These are phyloP conservation scores for Calonectria pauciramosa DNA, from an alignment of 2,329 filamentous ascomycete genomes.

Conservation along the genomic window DNA sequence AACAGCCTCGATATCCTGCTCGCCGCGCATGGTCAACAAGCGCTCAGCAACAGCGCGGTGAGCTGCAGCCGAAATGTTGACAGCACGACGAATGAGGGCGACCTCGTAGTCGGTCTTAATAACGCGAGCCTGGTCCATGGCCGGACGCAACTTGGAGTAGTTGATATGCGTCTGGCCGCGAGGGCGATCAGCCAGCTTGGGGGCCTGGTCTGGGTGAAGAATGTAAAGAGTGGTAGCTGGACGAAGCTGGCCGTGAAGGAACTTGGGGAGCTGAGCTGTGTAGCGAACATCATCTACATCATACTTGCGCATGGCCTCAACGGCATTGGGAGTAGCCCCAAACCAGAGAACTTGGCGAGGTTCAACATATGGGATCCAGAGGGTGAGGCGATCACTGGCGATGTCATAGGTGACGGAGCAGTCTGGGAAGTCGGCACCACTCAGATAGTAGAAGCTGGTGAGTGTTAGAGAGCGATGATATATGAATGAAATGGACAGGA, in stretches of 20 bases:
- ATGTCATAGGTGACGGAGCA: conserved; percentile 72
- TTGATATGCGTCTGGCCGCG: conserved; percentile 59
- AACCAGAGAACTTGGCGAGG: conserved; percentile 73
- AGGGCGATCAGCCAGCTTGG: conserved; percentile 54
- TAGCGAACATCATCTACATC: conserved; percentile 81
- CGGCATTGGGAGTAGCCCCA: conserved; percentile 70
- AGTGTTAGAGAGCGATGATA: not conserved
- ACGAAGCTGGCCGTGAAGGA: conserved; percentile 55
- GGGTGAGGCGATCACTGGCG: conserved; percentile 71
- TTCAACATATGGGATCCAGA: conserved; percentile 81
- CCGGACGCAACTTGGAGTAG: conserved; percentile 69
- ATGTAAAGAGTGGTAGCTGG: conserved; percentile 59
- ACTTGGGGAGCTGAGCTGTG: conserved; percentile 64
- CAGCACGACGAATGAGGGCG: conserved; percentile 83
- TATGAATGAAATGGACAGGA: not conserved
- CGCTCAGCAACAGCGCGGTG: conserved; percentile 80
- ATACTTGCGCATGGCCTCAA: conserved; percentile 72
- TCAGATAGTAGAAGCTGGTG: conserved; percentile 70
- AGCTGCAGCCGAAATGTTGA: conserved; percentile 81
- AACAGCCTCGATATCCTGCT: conserved; percentile 85
- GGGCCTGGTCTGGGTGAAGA: conserved; percentile 62
- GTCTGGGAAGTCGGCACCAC: conserved; percentile 67
- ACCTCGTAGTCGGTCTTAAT: conserved; percentile 91
- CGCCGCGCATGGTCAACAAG: conserved; percentile 76
- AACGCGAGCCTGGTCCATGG: conserved; percentile 85